Conservation (phyloP, 306 rosid species). For the cucumber (Cucumis sativus) region Cucumber_9930_V3 NC_026658.2:25576501-25577000, state of each 20-base stretch:
- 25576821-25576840: not conserved
- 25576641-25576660: no score
- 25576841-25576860: not conserved
- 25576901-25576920: not conserved
- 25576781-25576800: not conserved
- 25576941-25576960: not conserved
- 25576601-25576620: no score
- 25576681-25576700: not conserved
- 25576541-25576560: no score
- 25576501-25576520: no score
- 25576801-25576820: not conserved
- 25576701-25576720: not conserved
- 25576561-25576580: no score
- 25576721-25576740: not conserved
- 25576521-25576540: no score
- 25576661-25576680: no score
- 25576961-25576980: no score
- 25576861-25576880: not conserved
- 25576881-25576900: not conserved
- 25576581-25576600: no score
- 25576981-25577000: no score
- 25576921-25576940: not conserved
- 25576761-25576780: not conserved
- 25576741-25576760: not conserved
- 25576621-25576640: no score